Base-by-base conservation (phyloP, 306 rosid genomes). In the Vigna mungo region DNA sequence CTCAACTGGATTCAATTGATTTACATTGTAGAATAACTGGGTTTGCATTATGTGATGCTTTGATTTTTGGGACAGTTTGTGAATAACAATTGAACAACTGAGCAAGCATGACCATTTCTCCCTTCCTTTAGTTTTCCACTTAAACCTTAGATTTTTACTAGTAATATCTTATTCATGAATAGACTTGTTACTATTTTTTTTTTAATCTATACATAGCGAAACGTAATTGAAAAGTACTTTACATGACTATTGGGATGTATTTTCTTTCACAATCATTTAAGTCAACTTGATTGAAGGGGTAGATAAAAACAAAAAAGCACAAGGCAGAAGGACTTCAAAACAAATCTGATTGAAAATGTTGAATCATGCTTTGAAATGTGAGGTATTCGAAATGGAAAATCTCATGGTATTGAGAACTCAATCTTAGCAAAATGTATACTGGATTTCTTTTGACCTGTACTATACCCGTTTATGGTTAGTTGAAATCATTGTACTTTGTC, bases 401-500 rank as follows among this genome's bases (percentile, higher is more conserved):
- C 36, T 72, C 71, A 56, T 34, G 77, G 76, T 65, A 17, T 39
- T 63, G 4, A 65, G 49, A 78, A 52, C 17, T 12, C 13, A 48
- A 15, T 78, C 47, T 32, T 52, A 7, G 23, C 30, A 32, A 55
- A 47, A 49, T 72, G 11, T 27, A 41, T 41, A 37, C 41, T 48
- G 34, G 43, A 48, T 47, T 34, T 32, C 16, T 21, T 32, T 47
- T 51, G 36, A 37, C 44, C 58, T 52, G 76, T 48, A 27, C 30
- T 25, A 53, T 7, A 46, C 15, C 4, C 16, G 15, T 59, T 54
- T 63, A 74, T 53, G 56, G 65, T 81, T 81, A 63, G 70, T 76
- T 70, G 72, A 81, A 62, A 47, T 56, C 54, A 69, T 85, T 82
- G 23, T 82, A 69, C 80, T 75, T 79, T 72, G 39, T 78, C 39